Base-by-base conservation (phyloP, 2,329 filamentous ascomycete genomes). In the Stachybotrys chlorohalonatus region DNA sequence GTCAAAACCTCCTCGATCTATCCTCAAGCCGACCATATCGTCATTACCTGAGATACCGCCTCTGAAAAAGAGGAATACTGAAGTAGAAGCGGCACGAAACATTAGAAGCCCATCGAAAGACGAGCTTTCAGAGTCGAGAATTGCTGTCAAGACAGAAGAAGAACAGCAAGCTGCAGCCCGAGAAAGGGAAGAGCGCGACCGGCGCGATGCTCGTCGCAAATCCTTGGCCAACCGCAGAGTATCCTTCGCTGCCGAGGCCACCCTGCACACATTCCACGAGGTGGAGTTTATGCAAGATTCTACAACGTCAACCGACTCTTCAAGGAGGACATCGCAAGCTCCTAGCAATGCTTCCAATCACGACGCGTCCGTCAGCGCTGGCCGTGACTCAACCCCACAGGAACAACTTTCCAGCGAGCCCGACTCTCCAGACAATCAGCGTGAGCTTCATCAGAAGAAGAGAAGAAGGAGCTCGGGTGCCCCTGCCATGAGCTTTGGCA, bases 171-270 rank as follows among this genome's bases (percentile, higher is more conserved):
- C 84, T 11, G 84, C 86, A 2, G 84, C 84, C 8, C 78, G 82
- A 57, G 85, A 89, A 63, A 79, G 84, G 30, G 86, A 89, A 59
- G 86, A 89, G 58, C 79, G 81, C 47, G 86, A 93, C 62, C 82
- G 91, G 54, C 82, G 91, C 62, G 94, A 95, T 68, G 92, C 90
- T 49, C 86, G 94, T 59, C 83, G 94, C 62, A 97, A 97, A 69
- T 96, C 92, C 16, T 80, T 96, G 55, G 91, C 93, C 51, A 95
- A 94, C 68, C 85, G 94, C 64, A 85, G 94, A 66, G 94, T 99
- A 39, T 97, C 93, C 0, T 99, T 99, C 70, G 94, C 94, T 5
- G 94, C 94, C 1, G 94, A 99, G 72, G 94, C 94, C 11, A 99
- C 94, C 4, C 79, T 99, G 42, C 94, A 99, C 68, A 99, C 94